Evolutionary conservation across 2,329 filamentous ascomycete genomes (phyloP).

Genomic region (Nemania sp.): DNA sequence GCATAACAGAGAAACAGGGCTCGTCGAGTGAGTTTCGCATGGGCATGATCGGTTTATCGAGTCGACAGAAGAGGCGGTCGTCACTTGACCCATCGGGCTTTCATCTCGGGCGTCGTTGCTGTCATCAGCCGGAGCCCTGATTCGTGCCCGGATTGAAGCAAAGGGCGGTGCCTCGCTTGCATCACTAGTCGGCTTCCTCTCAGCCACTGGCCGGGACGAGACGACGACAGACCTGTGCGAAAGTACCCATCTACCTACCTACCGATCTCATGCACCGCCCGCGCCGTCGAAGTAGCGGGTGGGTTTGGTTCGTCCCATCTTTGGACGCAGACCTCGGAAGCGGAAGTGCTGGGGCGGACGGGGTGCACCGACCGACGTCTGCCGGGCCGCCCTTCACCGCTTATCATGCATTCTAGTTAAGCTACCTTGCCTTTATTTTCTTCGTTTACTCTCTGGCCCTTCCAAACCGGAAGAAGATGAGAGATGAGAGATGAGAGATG

Average conservation of each 20-base stretch:
- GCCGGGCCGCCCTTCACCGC: too few species aligned
- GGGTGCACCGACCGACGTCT: background rate
- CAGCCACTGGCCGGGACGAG: conserved; percentile 6
- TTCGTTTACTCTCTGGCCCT: background rate
- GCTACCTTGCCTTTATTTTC: background rate
- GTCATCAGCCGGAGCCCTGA: conserved; percentile 11
- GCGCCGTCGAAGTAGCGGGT: background rate
- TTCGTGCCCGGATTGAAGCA: conserved; percentile 30
- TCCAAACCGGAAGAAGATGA: background rate
- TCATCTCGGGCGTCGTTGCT: conserved; percentile 17
- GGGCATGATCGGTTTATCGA: conserved; percentile 3
- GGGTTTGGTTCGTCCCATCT: conserved; percentile 12
- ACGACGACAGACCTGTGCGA: background rate
- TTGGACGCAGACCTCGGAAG: conserved; percentile 15
- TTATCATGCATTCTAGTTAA: too few species aligned
- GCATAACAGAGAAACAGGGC: too few species aligned
- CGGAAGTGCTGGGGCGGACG: conserved; percentile 5
- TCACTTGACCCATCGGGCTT: conserved; percentile 15
- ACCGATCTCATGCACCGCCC: conserved; percentile 19
- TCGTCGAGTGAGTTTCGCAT: background rate
- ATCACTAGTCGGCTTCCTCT: conserved; percentile 9
- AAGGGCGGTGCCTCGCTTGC: conserved; percentile 20
- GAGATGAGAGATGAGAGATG: background rate
- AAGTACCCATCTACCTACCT: background rate
- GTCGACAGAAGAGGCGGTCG: background rate